Evolutionary conservation across 306 rosid genomes (phyloP), one percentile per base, ranked within the genome.

Genomic region (Gillenia trifoliata): DNA sequence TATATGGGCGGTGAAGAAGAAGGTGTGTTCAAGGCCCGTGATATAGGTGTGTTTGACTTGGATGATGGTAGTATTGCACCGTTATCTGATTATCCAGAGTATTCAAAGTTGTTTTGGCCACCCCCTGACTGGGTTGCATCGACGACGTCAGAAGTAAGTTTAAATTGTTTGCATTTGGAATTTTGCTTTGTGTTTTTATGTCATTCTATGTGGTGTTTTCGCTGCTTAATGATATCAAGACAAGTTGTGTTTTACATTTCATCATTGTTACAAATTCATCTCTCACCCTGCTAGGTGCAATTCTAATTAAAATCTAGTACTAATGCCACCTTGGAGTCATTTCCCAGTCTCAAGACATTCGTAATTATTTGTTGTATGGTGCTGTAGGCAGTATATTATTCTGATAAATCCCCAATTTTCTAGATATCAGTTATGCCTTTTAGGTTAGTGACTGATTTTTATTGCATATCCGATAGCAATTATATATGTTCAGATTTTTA

Each of bases 71-170:
- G 49, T 59, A 87, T 88, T 69, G 79, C 72, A 0, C 90, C 85
- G 33, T 73, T 94, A 69, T 49, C 83, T 19, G 81, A 82, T 80
- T 78, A n/a, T 47, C 89, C 91, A 0, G 78, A 78, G 66, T 79
- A 82, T 76, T 76, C 78, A 7, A 79, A 80, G 81, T 75, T 94
- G 78, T 90, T 94, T 78, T 88, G 96, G 90, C 95, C 96, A 1
- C 90, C 91, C 7, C 97, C 96, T 0, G 71, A 76, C 33, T 91
- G 97, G 98, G 69, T 85, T 28, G 30, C 76, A 16, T 29, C 69
- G 22, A 56, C 63, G 25, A 38, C 70, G 8, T 47, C 63, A 23
- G 76, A 75, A 59, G 91, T 85, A 76, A 81, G 88, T 75, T 29
- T 72, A 26, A 12, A 0, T 34, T 74, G 40, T 52, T 11, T 40